Conservation (phyloP, 495 filamentous ascomycete species). For the Trichoderma asperelloides region DNA sequence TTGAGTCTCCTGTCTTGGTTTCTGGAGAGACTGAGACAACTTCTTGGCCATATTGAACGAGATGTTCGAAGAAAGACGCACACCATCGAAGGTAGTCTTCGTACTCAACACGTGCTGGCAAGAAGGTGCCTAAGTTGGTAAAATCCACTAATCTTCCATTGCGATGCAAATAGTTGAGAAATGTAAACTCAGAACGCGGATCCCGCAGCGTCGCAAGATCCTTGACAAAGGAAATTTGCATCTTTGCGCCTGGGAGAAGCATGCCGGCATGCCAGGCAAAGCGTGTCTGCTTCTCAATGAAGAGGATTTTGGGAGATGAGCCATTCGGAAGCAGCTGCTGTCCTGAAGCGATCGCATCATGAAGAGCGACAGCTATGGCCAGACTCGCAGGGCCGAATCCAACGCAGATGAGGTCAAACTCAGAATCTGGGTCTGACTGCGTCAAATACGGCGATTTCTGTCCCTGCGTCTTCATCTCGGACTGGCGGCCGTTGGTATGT, state of each 20-base stretch:
- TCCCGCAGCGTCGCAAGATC: constrained; percentile 85
- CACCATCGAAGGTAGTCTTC: constrained; percentile 96
- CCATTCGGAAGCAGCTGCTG: constrained; percentile 22
- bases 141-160: constrained; percentile 77
- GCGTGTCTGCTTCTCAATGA: constrained; percentile 72
- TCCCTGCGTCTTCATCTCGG: constrained; percentile 12
- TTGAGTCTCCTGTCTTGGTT: constrained; percentile 29
- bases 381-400: constrained; percentile 92
- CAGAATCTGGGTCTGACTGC: constrained; percentile 38
- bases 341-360: constrained; percentile 51
- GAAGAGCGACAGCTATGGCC: constrained; percentile 82
- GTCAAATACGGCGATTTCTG: constrained; percentile 25
- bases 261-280: constrained; percentile 95
- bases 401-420: constrained; percentile 79
- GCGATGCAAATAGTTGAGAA: constrained; percentile 83
- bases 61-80: constrained; percentile 66
- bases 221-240: constrained; percentile 98
- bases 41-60: constrained; percentile 70
- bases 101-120: constrained; percentile 79
- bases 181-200: constrained; percentile 86
- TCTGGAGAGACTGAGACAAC: constrained; percentile 53
- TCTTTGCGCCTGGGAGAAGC: constrained; percentile 83
- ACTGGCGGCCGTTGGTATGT: constrained; percentile 10
- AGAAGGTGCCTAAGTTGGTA: constrained; percentile 80
- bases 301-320: constrained; percentile 58